Evolutionary conservation across 2,329 filamentous ascomycete genomes (phyloP).

Genomic region (Tolypocladium tropicale): DNA sequence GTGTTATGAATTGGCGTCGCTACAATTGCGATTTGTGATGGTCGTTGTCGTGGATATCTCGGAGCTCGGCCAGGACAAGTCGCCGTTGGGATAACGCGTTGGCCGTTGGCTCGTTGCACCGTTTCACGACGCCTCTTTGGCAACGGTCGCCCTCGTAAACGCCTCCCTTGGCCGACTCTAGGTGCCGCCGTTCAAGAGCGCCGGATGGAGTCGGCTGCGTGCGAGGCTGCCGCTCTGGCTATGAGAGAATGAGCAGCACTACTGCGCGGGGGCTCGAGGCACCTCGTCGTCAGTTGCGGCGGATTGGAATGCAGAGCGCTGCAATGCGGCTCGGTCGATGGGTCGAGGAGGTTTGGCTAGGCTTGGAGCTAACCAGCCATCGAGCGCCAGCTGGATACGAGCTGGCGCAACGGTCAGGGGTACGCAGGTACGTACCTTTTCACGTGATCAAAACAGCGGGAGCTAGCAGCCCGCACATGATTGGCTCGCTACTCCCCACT

Average conservation of each 20-base stretch:
- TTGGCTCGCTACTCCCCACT: slow-evolving; percentile 27
- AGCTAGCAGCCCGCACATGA: slow-evolving; percentile 9
- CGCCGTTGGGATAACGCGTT: neutral
- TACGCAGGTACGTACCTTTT: slow-evolving; percentile 2
- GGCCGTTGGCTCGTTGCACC: neutral
- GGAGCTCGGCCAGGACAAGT: neutral
- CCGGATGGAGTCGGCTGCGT: neutral
- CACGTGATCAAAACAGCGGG: slow-evolving; percentile 15
- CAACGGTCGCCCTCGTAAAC: neutral
- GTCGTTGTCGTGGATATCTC: neutral
- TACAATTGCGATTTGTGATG: neutral
- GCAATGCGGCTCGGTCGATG: neutral
- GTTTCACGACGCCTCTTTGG: slow-evolving; percentile 9
- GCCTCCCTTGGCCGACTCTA: neutral
- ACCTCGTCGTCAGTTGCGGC: slow-evolving; percentile 5
- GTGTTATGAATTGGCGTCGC: neutral
- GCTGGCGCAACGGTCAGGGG: neutral
- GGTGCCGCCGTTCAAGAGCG: neutral
- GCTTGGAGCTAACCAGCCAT: slow-evolving; percentile 1
- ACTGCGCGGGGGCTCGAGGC: slow-evolving; percentile 9
- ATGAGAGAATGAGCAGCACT: slow-evolving; percentile 7
- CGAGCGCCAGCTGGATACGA: neutral
- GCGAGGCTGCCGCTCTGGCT: neutral
- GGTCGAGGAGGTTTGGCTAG: slow-evolving; percentile 2
- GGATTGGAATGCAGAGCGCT: slow-evolving; percentile 11